A percentile compares a stretch with the other conserved stretches of the same genome.
phyloP scores from a whole-genome alignment of 371 early-diverging fungal species.

The Blakeslea trispora region DNA sequence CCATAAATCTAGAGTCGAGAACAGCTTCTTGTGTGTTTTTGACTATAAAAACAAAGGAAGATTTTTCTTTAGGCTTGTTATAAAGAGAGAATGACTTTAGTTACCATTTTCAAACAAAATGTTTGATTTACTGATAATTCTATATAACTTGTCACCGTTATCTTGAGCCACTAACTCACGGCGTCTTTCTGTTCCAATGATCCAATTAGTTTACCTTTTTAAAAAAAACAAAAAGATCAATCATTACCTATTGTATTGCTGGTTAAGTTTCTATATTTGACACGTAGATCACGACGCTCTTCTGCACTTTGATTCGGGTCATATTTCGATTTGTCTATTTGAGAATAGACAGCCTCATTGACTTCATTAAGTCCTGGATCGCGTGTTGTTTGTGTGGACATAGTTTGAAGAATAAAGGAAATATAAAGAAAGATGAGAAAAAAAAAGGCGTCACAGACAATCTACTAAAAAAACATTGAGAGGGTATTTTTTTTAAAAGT shows the following conservation, averaged over 20 bases:
- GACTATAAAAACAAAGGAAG: slow-evolving; percentile 39
- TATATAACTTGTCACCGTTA: slow-evolving; percentile 20
- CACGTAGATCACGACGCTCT: slow-evolving; percentile 52
- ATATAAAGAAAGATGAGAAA: not conserved
- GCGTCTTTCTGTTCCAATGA: slow-evolving; percentile 33
- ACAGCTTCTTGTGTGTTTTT: slow-evolving; percentile 84
- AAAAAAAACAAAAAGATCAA: not conserved
- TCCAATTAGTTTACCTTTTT: not conserved
- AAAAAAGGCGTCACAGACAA: too few relatives aligned
- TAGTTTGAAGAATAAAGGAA: too few relatives aligned
- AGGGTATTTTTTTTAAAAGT: too few relatives aligned
- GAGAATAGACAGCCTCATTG: not conserved
- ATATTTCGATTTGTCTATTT: slow-evolving; percentile 30
- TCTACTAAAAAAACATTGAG: too few relatives aligned
- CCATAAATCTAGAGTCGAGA: slow-evolving; percentile 79
- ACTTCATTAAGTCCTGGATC: not conserved
- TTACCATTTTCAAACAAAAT: slow-evolving; percentile 53
- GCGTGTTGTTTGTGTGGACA: too few relatives aligned
- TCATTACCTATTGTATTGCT: slow-evolving; percentile 54
- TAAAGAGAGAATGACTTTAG: not conserved
- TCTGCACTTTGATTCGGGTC: slow-evolving; percentile 52
- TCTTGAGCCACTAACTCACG: slow-evolving; percentile 54
- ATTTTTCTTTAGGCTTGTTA: not conserved
- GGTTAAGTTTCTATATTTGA: slow-evolving; percentile 53
- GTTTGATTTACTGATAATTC: slow-evolving; percentile 54